Conservation (phyloP, 495 filamentous ascomycete genomes). For the Hypoxylon subgilvum region DNA sequence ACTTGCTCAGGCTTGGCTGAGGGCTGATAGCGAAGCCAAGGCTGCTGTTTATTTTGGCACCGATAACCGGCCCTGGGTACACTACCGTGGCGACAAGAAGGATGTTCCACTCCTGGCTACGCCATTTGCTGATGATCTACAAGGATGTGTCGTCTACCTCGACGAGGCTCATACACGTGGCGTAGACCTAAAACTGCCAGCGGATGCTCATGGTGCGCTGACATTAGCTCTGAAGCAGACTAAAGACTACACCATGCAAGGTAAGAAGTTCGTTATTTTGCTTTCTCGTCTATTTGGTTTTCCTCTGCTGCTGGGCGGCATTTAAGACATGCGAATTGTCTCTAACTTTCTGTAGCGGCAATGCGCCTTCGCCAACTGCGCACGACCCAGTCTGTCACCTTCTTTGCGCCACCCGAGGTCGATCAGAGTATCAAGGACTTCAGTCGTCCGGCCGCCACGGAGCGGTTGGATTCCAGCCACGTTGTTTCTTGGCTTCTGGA, state of each 20-base stretch:
- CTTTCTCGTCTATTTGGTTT: background rate
- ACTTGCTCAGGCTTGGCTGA: slow-evolving; percentile 58
- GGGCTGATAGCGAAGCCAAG: slow-evolving; percentile 41
- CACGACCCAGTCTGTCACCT: slow-evolving; percentile 44
- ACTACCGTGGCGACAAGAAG: slow-evolving; percentile 44
- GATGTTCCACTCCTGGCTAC: slow-evolving; percentile 47
- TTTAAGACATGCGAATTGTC: too few species aligned
- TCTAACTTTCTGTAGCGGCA: slow-evolving; percentile 40
- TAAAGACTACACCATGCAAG: slow-evolving; percentile 59
- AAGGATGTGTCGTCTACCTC: slow-evolving; percentile 46
- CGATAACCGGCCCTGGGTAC: slow-evolving; percentile 52
- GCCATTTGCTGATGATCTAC: slow-evolving; percentile 51
- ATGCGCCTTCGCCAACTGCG: slow-evolving; percentile 52
- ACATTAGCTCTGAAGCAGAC: slow-evolving; percentile 55
- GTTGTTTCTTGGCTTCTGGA: slow-evolving; percentile 63
- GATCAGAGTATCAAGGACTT: slow-evolving; percentile 55
- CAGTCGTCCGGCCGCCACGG: background rate
- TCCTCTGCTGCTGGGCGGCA: too few species aligned
- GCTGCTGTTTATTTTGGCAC: slow-evolving; percentile 45
- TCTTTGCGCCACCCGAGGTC: slow-evolving; percentile 52
- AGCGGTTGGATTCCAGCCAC: slow-evolving; percentile 24
- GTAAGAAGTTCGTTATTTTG: slow-evolving; percentile 9
- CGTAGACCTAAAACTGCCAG: slow-evolving; percentile 56
- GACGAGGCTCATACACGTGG: slow-evolving; percentile 55
- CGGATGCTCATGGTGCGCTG: slow-evolving; percentile 50